Base-by-base conservation (phyloP, 2,329 filamentous ascomycete species). In the Orbilia oligospora region DNA sequence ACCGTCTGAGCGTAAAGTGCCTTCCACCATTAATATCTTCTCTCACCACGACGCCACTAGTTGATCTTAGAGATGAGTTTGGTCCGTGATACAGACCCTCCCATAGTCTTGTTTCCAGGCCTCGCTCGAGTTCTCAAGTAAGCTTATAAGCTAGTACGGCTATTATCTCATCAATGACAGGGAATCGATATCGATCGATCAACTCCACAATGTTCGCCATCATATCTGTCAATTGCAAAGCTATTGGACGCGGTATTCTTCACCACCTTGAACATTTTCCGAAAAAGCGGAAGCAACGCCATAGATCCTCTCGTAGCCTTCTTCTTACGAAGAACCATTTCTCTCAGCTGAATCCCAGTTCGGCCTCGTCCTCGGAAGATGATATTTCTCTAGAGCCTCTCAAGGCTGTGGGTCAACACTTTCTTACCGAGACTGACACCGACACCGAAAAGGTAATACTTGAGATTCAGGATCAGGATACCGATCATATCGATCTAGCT, bases 331-430 rank as follows among this genome's bases (percentile, higher is more conserved):
- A 18, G 56, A 61, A 27, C 4, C 9, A 3, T n/a, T 24, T 30
- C 5, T 12, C 36, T 5, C 33, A 36, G 14, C 12, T 20, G 24
- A 18, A 10, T n/a, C n/a, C 20, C 14, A 20, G 14, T 27, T 61
- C 56, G 18, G 56, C 33, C 27, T 61, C 56, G 2, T 41, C 56
- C 36, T 61, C 56, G 9, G 36, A 61, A n/a, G 14, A 41, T 36
- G 56, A 44, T 12, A 14, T 44, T 8, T 41, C 30, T 18, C 1
- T n/a, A 58, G 44, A 20, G 18, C 10, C 44, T n/a, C 44, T 18
- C 16, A 10, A 14, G 38, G 38, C 16, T n/a, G 38, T 41, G 16
- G 16, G 12, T n/a, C 9, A 41, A n/a, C 38, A n/a, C 10, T 16
- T 41, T n/a, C 9, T 3, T 16, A 41, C 38, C 14, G 3, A 1